Base-by-base conservation (phyloP, 2,329 filamentous ascomycete species). In the Ophiostoma sp. region DNA sequence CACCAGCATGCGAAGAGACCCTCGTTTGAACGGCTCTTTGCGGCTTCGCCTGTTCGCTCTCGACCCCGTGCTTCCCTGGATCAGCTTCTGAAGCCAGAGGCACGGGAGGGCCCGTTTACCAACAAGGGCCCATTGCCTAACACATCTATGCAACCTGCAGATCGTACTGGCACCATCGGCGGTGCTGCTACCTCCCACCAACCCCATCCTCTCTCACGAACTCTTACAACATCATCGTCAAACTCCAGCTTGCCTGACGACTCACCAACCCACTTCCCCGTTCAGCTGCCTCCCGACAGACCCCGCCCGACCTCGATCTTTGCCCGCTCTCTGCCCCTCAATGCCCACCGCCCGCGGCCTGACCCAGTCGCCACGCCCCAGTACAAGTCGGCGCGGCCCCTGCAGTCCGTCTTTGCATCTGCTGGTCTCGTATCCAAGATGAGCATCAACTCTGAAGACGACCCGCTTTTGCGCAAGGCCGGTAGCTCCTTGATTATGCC, bases 401-500 rank as follows among this genome's bases (percentile, higher is more conserved):
- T 91, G 70, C 89, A 91, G 41, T 89, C 91, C 57, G 93, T 93
- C 7, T 97, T 97, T 80, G 93, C 93, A 83, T 98, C 95, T 1
- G 98, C 95, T 0, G 94, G 94, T 1, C 83, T 99, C 36, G 90
- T 99, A 69, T 97, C 95, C 13, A 99, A 99, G 81, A 92, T 96
- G 79, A 96, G 95, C 76, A 89, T 92, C 71, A 89, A 92, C 77
- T 86, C 89, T 0, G 92, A 97, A 74, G 86, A 92, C 68, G 86
- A 83, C 78, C 73, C 80, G 82, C 76, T 80, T 81, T 74, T 79
- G 78, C 73, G 74, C 69, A 79, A 82, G 52, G 82, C 81, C 33
- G 81, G 81, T 36, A 85, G 84, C 79, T 88, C 90, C 77, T 82
- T 87, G 76, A 85, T 86, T 39, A 94, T 96, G 84, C 94, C 95